Evolutionary conservation across 2,329 filamentous ascomycete genomes (phyloP), one percentile per base, ranked within the genome.

Genomic region (Fusarium foetens): DNA sequence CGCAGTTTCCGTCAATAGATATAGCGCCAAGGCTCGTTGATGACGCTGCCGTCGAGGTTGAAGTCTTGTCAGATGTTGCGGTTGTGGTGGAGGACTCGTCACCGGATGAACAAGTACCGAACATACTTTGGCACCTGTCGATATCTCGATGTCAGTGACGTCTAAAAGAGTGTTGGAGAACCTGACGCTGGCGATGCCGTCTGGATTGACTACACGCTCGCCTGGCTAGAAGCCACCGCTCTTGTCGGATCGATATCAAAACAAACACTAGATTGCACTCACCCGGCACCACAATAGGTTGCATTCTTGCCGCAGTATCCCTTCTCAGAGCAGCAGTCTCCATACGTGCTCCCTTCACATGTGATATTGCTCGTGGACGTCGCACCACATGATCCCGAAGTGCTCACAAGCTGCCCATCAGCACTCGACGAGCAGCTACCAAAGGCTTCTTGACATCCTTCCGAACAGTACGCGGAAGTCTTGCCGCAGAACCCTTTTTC

Each of bases 291-390:
- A 19, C 46, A 49, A 13, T 49, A 49, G 1, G 46, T 49, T 13
- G 46, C 46, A 19, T 49, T 49, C 29, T 49, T 49, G 21, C 46
- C 46, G 5, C 46, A 49, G 11, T 49, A 49, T 3, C 46, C 46
- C 29, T 49, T 49, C 21, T 49, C 46, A 7, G 46, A 49, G n/a
- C 46, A 49, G 16, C 46, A 49, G 29, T 49, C 46, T 9, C 46
- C 46, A 33, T 49, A 49, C 16, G 46, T 13, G 29, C 46, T 49
- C 14, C 46, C 46, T 7, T 33, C 21, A 10, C 46, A 49, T 19
- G 46, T 49, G 46, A 49, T 23, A 21, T 49, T 49, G 16, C 29
- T 49, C 0, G 46, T 49, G 3, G 46, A 49, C 21, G 46, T 49
- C 46, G 46, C 46, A 23, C 46, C 46, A 2, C 46, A 49, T 9